These are phyloP conservation scores for Lasiosphaeria ovina DNA, from an alignment of 495 filamentous ascomycete genomes.

Conservation along the genomic window DNA sequence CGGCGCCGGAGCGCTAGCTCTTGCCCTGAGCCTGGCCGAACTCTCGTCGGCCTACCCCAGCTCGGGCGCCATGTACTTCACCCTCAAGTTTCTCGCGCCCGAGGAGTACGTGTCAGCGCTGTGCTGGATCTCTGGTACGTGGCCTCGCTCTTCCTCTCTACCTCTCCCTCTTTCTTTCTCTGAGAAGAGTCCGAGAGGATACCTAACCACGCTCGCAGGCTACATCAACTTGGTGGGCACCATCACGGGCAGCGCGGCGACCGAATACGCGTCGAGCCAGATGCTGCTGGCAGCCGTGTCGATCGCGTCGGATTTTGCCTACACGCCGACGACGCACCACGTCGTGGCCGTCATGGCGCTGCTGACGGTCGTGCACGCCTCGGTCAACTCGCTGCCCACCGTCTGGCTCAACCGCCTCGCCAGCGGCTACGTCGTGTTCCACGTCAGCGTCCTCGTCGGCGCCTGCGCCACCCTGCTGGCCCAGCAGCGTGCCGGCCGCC, in stretches of 20 bases:
- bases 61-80: conserved; percentile 55
- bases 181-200: background rate
- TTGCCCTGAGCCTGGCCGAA: conserved; percentile 58
- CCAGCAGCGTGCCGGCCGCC: conserved; percentile 54
- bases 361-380: conserved; percentile 52
- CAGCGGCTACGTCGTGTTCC: conserved; percentile 63
- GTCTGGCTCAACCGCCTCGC: conserved; percentile 65
- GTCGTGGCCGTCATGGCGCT: conserved; percentile 62
- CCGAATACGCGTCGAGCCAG: conserved; percentile 66
- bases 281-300: conserved; percentile 66
- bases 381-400: conserved; percentile 60
- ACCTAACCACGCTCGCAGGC: conserved; percentile 31
- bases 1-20: conserved; percentile 61
- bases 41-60: conserved; percentile 59
- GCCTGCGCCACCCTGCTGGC: conserved; percentile 61
- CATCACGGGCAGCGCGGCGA: conserved; percentile 61
- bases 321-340: conserved; percentile 49
- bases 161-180: background rate
- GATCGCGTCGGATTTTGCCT: conserved; percentile 58
- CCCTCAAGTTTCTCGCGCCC: conserved; percentile 43
- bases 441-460: conserved; percentile 55
- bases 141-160: background rate
- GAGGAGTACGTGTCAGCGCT: conserved; percentile 43
- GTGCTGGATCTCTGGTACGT: conserved; percentile 45
- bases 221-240: conserved; percentile 70